Percentiles rank a stretch among this genome's conserved stretches.
Conservation (phyloP, 176 grass and related monocot species). For the Poa pratensis region DNA sequence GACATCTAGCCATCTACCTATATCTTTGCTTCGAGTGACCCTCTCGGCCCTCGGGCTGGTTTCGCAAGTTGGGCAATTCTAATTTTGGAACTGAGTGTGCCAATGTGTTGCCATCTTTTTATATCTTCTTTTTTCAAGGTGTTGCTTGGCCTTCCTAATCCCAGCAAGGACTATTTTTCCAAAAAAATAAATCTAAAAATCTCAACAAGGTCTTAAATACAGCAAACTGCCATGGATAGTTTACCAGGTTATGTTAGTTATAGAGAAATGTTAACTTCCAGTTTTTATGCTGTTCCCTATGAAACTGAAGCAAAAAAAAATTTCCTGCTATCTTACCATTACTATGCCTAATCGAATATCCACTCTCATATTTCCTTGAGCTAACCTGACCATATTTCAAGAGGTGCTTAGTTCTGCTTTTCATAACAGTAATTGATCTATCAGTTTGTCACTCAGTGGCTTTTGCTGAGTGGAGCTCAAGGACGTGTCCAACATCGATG, state of each 20-base stretch:
- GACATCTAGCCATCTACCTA: not conserved
- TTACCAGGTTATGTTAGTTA: not conserved
- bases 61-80: not conserved
- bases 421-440: not conserved
- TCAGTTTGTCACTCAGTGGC: not conserved
- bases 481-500: not conserved
- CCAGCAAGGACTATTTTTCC: not conserved
- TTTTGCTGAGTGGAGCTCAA: not conserved
- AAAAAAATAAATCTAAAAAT: too few species aligned
- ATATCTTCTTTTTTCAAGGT: not conserved
- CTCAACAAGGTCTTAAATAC: not conserved
- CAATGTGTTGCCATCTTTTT: not conserved
- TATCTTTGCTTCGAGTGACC: not conserved
- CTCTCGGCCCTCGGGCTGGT: not conserved
- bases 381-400: not conserved
- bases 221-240: constrained; percentile 5
- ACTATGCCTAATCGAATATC: not conserved
- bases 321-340: not conserved
- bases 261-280: not conserved
- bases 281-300: not conserved
- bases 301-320: too few species aligned
- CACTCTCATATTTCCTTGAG: not conserved
- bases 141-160: not conserved
- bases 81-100: not conserved
- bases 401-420: not conserved